phyloP scores from a whole-genome alignment of 2,329 filamentous ascomycete species.

The Didymella pinodella region DNA sequence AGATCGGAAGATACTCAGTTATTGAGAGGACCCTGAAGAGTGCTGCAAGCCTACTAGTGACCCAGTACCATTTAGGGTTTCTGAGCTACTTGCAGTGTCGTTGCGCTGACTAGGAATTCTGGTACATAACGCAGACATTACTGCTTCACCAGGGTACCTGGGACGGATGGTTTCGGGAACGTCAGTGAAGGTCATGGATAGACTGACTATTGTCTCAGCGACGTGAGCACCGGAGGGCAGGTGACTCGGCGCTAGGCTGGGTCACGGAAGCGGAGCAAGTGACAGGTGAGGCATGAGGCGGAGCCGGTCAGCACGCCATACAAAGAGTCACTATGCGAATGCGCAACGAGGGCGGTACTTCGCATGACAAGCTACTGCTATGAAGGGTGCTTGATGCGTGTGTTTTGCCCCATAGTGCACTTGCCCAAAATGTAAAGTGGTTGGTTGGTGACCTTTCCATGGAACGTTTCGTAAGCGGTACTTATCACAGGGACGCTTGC shows the following conservation, averaged over 20 bases:
- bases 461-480: conserved; percentile 22
- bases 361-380: conserved; percentile 23
- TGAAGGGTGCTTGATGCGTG: conserved; percentile 22
- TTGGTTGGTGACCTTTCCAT: conserved; percentile 20
- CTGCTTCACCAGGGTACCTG: background rate
- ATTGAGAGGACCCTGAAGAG: background rate
- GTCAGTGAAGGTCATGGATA: background rate
- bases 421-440: conserved; percentile 26
- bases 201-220: conserved; percentile 1
- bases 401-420: conserved; percentile 25
- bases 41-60: background rate
- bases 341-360: conserved; percentile 29
- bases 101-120: background rate
- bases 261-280: conserved; percentile 44
- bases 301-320: conserved; percentile 43
- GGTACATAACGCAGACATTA: background rate
- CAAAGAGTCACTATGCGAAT: conserved; percentile 34
- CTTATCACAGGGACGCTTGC: conserved; percentile 28
- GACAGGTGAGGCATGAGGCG: conserved; percentile 32
- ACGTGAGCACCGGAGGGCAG: conserved; percentile 11
- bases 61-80: background rate
- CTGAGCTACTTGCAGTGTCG: background rate
- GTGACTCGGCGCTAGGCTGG: conserved; percentile 31
- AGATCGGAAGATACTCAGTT: background rate
- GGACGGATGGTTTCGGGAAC: background rate